Evolutionary conservation across 2,329 filamentous ascomycete species (phyloP), one percentile per base, ranked within the genome.

Genomic region (Fusarium zealandicum): DNA sequence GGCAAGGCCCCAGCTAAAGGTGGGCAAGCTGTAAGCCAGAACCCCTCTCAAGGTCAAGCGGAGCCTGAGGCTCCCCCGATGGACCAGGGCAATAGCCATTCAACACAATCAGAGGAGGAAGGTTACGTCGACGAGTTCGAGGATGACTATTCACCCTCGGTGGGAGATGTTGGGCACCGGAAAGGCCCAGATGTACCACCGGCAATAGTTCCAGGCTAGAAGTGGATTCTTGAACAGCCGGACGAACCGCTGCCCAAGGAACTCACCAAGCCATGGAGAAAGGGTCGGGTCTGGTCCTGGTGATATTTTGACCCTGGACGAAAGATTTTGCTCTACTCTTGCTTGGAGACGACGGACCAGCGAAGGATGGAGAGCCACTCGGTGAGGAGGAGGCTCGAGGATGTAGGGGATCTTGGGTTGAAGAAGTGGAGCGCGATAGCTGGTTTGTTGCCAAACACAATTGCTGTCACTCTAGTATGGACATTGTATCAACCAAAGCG

Each of bases 1-100:
- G 82, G 83, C 20, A 96, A 95, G 73, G 51, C 65, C 11, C 48
- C 64, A 6, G 52, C 55, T 11, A 72, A 69, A 51, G 69, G 66
- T n/a, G 61, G 61, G 5, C 65, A 70, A 5, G 63, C 51, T n/a
- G 43, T 42, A 9, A 57, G 60, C 13, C 62, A 67, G n/a, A 59
- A 51, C 28, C 41, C 65, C 8, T 61, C 62, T 12, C 67, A 70
- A 32, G 48, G 52, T 17, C 66, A 63, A 10, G 27, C 48, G 4
- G 60, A 68, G 20, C 54, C 66, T 8, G 54, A 68, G 20, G 65
- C 61, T 16, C 45, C 64, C 13, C 54, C 61, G 11, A 51, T 65
- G 54, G 67, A 66, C 42, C 51, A 60, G 5, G 63, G 57, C 6
- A 70, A 70, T 10, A 70, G 72, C 43, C 74, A 76, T 27, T 74